These are phyloP conservation scores for Bisporella sp. DNA, from an alignment of 2,329 filamentous ascomycete species.

Conservation along the genomic window DNA sequence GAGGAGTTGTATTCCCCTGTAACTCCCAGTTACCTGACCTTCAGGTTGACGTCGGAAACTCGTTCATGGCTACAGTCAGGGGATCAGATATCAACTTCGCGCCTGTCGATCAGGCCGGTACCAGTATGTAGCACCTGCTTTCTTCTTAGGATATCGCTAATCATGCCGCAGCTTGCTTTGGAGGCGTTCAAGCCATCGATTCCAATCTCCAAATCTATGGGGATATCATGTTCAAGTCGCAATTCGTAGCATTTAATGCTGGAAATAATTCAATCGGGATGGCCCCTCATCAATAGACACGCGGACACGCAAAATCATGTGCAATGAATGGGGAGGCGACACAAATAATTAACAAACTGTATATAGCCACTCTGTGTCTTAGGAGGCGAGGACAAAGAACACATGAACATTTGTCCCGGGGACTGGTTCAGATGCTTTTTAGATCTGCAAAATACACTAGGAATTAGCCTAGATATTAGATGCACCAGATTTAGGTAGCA, in stretches of 20 bases:
- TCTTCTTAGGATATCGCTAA: not conserved
- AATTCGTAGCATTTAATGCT: conserved; percentile 51
- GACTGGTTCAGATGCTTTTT: too few species aligned
- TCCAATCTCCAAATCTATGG: conserved; percentile 54
- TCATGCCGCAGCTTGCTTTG: conserved; percentile 48
- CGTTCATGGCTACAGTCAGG: conserved; percentile 37
- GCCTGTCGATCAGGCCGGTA: conserved; percentile 33
- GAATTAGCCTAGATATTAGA: too few species aligned
- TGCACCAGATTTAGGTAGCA: too few species aligned
- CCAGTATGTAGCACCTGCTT: conserved; percentile 36
- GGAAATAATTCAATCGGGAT: conserved; percentile 48
- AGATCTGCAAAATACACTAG: too few species aligned
- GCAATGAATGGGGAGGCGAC: not conserved
- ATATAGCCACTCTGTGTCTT: not conserved
- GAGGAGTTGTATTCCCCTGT: conserved; percentile 34
- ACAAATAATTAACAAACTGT: not conserved
- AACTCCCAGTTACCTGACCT: conserved; percentile 28
- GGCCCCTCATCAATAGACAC: conserved; percentile 31
- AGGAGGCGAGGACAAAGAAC: not conserved
- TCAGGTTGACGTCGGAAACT: conserved; percentile 30
- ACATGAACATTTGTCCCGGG: not conserved
- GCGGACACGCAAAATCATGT: not conserved
- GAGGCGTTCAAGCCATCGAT: conserved; percentile 56
- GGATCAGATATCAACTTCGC: conserved; percentile 45
- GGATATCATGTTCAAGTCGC: conserved; percentile 55